Percentiles rank a stretch among this genome's conserved stretches.
These are phyloP conservation scores for Termitomyces bulborhizus DNA, from an alignment of 768 basidiomycete genomes.

Conservation along the genomic window DNA sequence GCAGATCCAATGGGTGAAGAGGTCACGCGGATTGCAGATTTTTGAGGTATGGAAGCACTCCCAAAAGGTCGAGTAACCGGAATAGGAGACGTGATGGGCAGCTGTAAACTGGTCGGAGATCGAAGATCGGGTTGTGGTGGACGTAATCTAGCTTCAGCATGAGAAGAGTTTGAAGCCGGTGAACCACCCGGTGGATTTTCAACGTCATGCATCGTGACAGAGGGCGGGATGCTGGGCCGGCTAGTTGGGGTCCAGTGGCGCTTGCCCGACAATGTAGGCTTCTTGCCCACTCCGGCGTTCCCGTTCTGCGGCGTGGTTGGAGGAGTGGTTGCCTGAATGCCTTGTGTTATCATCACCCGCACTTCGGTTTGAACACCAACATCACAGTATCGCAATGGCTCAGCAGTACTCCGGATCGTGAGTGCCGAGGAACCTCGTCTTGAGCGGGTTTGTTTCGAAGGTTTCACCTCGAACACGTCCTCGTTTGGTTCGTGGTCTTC, in stretches of 20 bases:
- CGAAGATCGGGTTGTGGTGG: background rate
- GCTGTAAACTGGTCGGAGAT: conserved; percentile 11
- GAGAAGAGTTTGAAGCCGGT: conserved; percentile 14
- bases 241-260: conserved; percentile 25
- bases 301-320: conserved; percentile 12
- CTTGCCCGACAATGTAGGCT: conserved; percentile 14
- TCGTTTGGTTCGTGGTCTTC: conserved; percentile 21
- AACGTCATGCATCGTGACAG: conserved; percentile 17
- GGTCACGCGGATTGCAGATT: conserved; percentile 9
- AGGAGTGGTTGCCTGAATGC: conserved; percentile 49
- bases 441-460: conserved; percentile 21
- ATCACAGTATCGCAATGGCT: conserved; percentile 51
- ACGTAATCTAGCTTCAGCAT: conserved; percentile 6
- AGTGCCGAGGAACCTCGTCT: conserved; percentile 31
- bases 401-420: conserved; percentile 27
- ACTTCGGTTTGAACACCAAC: conserved; percentile 68
- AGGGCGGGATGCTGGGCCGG: conserved; percentile 16
- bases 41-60: conserved; percentile 13
- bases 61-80: conserved; percentile 19
- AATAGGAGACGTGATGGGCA: conserved; percentile 1
- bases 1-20: conserved; percentile 4
- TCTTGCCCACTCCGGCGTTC: conserved; percentile 7
- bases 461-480: conserved; percentile 32
- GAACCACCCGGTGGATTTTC: conserved; percentile 12
- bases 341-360: conserved; percentile 46